A percentile compares a stretch with the other conserved stretches of the same genome.
Evolutionary conservation across 352 stramenopile genomes (phyloP).

Genomic region (Globisporangium viniferum): DNA sequence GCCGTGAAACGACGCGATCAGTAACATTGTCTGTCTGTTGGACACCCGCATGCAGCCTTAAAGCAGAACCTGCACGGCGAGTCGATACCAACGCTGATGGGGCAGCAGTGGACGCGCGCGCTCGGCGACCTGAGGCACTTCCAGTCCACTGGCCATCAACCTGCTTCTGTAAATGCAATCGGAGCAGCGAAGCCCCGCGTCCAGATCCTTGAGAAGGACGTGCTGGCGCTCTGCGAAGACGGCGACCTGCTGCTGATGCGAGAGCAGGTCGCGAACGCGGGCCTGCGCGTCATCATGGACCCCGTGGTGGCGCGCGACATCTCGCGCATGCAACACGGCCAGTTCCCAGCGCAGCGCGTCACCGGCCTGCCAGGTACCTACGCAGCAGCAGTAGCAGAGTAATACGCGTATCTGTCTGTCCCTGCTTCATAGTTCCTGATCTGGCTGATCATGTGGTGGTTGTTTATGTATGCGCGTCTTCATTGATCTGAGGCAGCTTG

Average conservation of each 20-base stretch:
- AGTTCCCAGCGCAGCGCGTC: conserved; percentile 41
- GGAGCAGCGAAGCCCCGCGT: not conserved
- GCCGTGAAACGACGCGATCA: not conserved
- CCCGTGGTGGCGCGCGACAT: conserved; percentile 45
- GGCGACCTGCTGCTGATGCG: conserved; percentile 55
- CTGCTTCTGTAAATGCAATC: not conserved
- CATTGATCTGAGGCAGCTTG: not conserved
- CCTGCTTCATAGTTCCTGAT: too few relatives aligned
- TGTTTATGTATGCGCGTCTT: not conserved
- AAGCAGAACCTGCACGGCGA: not conserved
- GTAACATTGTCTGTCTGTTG: not conserved
- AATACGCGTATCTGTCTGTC: too few relatives aligned
- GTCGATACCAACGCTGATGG: not conserved
- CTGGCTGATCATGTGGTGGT: not conserved
- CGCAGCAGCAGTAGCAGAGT: not conserved
- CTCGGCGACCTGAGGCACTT: not conserved
- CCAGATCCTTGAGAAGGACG: conserved; percentile 24
- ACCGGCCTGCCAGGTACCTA: conserved; percentile 45
- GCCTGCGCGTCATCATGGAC: conserved; percentile 36
- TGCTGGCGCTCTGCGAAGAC: conserved; percentile 48
- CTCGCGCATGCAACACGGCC: conserved; percentile 37
- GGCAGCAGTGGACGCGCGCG: not conserved
- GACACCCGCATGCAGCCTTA: not conserved
- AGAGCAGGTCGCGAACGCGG: conserved; percentile 32
- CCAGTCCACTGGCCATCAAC: not conserved